Evolutionary conservation across 257 asterid species (phyloP).

Genomic region (Ilex aquifolium): DNA sequence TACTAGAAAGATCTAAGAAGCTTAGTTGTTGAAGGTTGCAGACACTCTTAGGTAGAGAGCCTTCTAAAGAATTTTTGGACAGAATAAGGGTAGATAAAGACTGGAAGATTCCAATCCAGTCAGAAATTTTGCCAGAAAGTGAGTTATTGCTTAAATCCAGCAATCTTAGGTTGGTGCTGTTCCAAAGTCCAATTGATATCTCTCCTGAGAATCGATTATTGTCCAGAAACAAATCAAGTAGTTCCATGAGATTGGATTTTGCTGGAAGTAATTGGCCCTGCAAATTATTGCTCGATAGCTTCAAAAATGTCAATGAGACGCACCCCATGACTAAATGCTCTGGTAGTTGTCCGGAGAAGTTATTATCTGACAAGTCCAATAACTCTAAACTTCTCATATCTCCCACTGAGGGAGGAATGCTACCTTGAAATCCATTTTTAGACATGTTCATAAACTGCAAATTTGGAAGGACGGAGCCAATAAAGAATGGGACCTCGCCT

Average conservation of each 20-base stretch:
- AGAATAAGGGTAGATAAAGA: background rate
- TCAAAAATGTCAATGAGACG: no score
- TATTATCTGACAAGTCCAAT: no score
- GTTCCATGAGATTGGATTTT: slow-evolving; percentile 9
- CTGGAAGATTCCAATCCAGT: slow-evolving; percentile 14
- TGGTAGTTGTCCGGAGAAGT: no score
- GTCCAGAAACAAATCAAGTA: slow-evolving; percentile 9
- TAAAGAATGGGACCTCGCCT: slow-evolving; percentile 10
- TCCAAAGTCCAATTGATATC: slow-evolving; percentile 9
- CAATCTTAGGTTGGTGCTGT: background rate
- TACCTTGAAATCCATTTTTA: slow-evolving; percentile 7
- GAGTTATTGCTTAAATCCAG: no score
- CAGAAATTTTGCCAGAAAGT: slow-evolving; percentile 14
- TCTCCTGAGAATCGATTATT: slow-evolving; percentile 19
- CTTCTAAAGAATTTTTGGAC: no score
- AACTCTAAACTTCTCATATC: slow-evolving; percentile 1
- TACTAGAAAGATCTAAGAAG: slow-evolving; percentile 19
- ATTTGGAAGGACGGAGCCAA: slow-evolving; percentile 19
- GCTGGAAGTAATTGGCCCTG: no score
- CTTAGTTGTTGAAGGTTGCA: slow-evolving; percentile 6
- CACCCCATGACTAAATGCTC: no score
- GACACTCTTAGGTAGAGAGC: slow-evolving; percentile 9
- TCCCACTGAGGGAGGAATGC: slow-evolving; percentile 19
- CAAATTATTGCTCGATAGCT: no score
- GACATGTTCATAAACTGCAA: slow-evolving; percentile 20